A percentile compares a stretch with the other conserved stretches of the same genome.
Conservation (phyloP, 768 basidiomycete genomes). For the Boletus patriciae region DNA sequence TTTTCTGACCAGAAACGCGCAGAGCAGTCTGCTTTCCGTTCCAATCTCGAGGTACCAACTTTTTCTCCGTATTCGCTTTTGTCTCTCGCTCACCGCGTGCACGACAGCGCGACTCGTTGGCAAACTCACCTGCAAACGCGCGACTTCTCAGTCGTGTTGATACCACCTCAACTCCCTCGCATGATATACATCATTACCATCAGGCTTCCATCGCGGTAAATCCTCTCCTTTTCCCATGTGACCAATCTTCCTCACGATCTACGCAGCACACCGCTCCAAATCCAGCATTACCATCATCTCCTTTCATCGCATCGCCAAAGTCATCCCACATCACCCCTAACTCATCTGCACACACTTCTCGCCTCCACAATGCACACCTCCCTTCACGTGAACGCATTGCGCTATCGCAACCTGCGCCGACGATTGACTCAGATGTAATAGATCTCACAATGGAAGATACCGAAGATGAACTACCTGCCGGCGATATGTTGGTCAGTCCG, state of each 20-base stretch:
- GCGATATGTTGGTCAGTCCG: slow-evolving; percentile 19
- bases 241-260: slow-evolving; percentile 1
- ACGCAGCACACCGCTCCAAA: slow-evolving; percentile 8
- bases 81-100: slow-evolving; percentile 4
- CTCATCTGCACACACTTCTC: slow-evolving; percentile 6
- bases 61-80: not conserved
- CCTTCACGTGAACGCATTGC: not conserved
- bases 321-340: slow-evolving; percentile 6
- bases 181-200: slow-evolving; percentile 1
- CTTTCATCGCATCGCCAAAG: not conserved
- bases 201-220: slow-evolving; percentile 16
- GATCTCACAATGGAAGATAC: slow-evolving; percentile 27
- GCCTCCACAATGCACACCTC: slow-evolving; percentile 1
- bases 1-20: slow-evolving; percentile 8
- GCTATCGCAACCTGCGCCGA: not conserved
- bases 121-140: not conserved
- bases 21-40: slow-evolving; percentile 1
- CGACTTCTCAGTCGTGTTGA: slow-evolving; percentile 7
- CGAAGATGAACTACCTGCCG: slow-evolving; percentile 16
- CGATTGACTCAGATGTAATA: slow-evolving; percentile 13
- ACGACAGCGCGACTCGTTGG: slow-evolving; percentile 15
- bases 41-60: slow-evolving; percentile 14
- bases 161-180: slow-evolving; percentile 9
- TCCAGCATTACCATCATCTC: not conserved
- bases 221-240: not conserved